Conservation (phyloP, 768 basidiomycete species). For the Trametes cingulata region DNA sequence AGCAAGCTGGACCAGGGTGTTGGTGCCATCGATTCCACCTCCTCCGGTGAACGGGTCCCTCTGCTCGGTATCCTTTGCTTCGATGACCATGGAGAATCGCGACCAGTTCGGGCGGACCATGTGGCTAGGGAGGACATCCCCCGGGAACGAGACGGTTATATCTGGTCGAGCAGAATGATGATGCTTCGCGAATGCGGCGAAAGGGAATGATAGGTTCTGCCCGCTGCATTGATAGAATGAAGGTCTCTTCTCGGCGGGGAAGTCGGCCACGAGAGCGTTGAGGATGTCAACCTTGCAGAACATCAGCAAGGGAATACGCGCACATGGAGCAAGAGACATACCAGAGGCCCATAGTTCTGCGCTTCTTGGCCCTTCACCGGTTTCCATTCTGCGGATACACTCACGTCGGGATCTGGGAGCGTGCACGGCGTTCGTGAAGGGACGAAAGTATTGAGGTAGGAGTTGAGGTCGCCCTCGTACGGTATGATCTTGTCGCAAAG, state of each 20-base stretch:
- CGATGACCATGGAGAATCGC: conserved; percentile 5
- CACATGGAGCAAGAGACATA: background rate
- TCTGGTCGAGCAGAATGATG: conserved; percentile 2
- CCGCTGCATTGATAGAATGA: conserved; percentile 10
- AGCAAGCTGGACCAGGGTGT: conserved; percentile 3
- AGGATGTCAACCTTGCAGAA: background rate
- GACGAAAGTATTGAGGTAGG: background rate
- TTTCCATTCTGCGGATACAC: background rate
- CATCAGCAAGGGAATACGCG: too few relatives aligned
- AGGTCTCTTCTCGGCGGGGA: background rate
- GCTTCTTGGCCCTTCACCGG: background rate
- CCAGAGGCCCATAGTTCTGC: background rate
- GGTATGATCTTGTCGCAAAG: background rate
- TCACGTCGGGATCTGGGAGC: background rate
- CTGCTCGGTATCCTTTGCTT: background rate
- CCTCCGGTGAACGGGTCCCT: background rate
- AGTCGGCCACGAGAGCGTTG: background rate
- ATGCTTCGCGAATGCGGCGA: conserved; percentile 9
- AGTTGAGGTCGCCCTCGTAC: background rate
- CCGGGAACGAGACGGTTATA: conserved; percentile 1
- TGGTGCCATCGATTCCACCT: background rate
- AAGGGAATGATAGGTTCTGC: conserved; percentile 8
- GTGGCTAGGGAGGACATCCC: background rate
- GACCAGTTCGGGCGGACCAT: background rate
- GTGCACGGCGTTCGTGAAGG: background rate